A percentile compares a stretch with the other conserved stretches of the same genome.
Conservation (phyloP, 306 rosid genomes). For the Acacia acuminata region DNA sequence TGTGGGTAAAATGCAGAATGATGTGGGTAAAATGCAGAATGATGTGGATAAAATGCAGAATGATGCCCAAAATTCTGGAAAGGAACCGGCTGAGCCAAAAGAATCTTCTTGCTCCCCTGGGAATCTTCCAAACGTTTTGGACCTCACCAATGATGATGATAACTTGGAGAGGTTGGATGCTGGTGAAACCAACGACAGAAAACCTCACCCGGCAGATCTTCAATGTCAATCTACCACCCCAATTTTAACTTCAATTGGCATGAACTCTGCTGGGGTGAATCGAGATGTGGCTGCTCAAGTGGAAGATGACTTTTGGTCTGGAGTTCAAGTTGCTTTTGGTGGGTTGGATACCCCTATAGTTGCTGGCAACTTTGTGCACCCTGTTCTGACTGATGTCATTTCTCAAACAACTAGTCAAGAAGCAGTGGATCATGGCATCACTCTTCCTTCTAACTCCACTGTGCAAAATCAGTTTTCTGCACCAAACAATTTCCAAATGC, state of each 20-base stretch:
- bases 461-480: conserved; percentile 44
- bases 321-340: conserved; percentile 26
- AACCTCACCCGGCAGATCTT: conserved; percentile 44
- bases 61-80: conserved; percentile 32
- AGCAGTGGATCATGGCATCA: conserved; percentile 45
- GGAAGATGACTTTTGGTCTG: conserved; percentile 56
- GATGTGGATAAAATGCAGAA: conserved; percentile 41
- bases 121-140: conserved; percentile 44
- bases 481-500: conserved; percentile 46
- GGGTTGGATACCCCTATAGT: conserved; percentile 40
- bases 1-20: conserved; percentile 40
- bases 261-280: conserved; percentile 29
- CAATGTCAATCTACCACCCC: conserved; percentile 29
- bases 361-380: conserved; percentile 35
- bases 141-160: conserved; percentile 67
- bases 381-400: conserved; percentile 41
- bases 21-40: conserved; percentile 39
- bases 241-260: conserved; percentile 31
- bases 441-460: conserved; percentile 35
- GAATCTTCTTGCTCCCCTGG: conserved; percentile 36
- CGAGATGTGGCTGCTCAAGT: conserved; percentile 44
- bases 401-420: conserved; percentile 54
- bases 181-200: conserved; percentile 54
- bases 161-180: conserved; percentile 46
- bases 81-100: conserved; percentile 47